Base-by-base conservation (phyloP, 2,329 filamentous ascomycete genomes). In the Colletotrichum echinochloae region DNA sequence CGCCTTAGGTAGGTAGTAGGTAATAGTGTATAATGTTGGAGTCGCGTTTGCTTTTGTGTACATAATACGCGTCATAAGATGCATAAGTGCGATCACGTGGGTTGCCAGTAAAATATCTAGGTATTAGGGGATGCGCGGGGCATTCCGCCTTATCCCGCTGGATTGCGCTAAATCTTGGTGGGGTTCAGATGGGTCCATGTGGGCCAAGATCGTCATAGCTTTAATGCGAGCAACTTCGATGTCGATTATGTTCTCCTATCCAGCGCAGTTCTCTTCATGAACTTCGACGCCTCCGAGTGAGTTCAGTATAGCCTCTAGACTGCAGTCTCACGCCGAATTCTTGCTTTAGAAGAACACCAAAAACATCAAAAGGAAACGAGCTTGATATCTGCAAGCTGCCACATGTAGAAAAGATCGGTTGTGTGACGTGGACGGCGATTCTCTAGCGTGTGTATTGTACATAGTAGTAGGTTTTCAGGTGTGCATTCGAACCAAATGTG, bases 81-180 rank as follows among this genome's bases (percentile, higher is more conserved):
- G 66, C 66, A 69, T 65, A 69, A 69, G n/a, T 65, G 46, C 52
- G 30, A 69, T 69, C 66, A 69, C 61, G 61, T 69, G 66, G 23
- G 14, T 28, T 35, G 56, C 57, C 37, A 65, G 49, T 48, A 61
- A 41, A 66, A n/a, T n/a, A n/a, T n/a, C n/a, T n/a, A n/a, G n/a
- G n/a, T n/a, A n/a, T n/a, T 66, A 60, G 44, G 55, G 66, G 62
- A 70, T 60, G 57, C 44, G 57, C 44, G 57, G 57, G 57, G 57
- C 57, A 49, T 48, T 48, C 20, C 28, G 28, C 57, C 57, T 37
- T 30, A 26, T 60, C 41, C 41, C 57, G 28, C 41, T 60, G 28
- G 57, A 28, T 41, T 60, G 56, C 48, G 48, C 48, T 51, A 51
- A 30, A 30, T 28, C 6, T 51, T 18, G 20, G 14, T 20, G 48